Base-by-base conservation (phyloP, 768 basidiomycete genomes). In the Lactarius deliciosus region DNA sequence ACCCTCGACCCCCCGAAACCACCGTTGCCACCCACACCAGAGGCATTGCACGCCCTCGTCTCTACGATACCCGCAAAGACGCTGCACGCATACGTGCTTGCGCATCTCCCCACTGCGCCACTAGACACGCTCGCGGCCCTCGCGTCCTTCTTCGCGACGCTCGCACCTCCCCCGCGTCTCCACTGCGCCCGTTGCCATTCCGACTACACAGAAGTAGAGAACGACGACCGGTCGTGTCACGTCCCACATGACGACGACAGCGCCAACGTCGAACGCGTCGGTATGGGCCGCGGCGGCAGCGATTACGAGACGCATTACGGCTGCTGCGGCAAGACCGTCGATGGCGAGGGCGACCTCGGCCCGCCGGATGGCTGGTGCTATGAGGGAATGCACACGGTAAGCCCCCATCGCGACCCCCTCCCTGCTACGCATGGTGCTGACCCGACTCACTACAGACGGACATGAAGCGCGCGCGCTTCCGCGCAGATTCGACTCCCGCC, bases 341-440 rank as follows among this genome's bases (percentile, higher is more conserved):
- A 90, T 30, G 91, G 91, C 0, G 86, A 88, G 69, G 91, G 91
- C 1, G 88, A 90, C 68, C 88, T 88, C 78, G 91, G 91, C 0
- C 91, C 91, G 1, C 91, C 91, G 1, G 89, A 91, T 73, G 91
- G 91, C 1, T 93, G 90, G 90, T 93, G 91, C 72, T 92, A 91
- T 71, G 90, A 92, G 74, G 91, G 91, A 4, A 84, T 82, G 74
- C 91, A 93, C 74, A 92, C 91, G 9, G 87, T 87, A 60, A 67
- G 85, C 82, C 53, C 25, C 18, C 11, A 13, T 22, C 60, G 8
- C 18, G 11, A 38, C 38, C 11, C 9, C 58, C 22, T 22, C 45
- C n/a, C 20, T 15, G 11, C 13, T 43, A 18, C 25, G 13, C 38
- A 18, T 15, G 30, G 63, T 57, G 55, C 32, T 63, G 3, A 15